Evolutionary conservation across 345 rosid species (phyloP).

Genomic region (Clausena lansium): DNA sequence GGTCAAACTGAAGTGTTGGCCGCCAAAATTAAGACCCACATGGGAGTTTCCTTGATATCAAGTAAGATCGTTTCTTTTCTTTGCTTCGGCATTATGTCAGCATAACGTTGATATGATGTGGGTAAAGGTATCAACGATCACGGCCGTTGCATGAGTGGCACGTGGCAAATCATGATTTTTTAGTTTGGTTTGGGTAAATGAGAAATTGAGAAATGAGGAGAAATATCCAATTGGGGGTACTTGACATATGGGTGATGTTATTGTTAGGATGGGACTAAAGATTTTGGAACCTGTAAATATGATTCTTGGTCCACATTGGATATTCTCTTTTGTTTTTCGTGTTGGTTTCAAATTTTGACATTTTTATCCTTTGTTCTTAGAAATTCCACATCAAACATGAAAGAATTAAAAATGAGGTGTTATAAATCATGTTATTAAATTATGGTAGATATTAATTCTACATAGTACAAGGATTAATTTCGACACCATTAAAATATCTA

Average conservation of each 20-base stretch:
- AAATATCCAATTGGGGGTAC: not conserved
- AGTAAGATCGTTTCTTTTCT: not conserved
- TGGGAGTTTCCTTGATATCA: slow-evolving; percentile 21
- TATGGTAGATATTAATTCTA: too few relatives aligned
- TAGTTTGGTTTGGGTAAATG: not conserved
- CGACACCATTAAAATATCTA: not conserved
- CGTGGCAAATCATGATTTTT: slow-evolving; percentile 2
- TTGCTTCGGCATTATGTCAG: slow-evolving; percentile 25
- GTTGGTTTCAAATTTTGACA: not conserved
- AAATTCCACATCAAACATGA: not conserved
- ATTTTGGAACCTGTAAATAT: not conserved
- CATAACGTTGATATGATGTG: slow-evolving; percentile 41
- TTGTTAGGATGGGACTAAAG: not conserved
- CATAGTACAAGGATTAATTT: too few relatives aligned
- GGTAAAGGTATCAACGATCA: not conserved
- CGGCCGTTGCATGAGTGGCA: slow-evolving; percentile 14
- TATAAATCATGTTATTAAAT: too few relatives aligned
- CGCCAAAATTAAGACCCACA: slow-evolving; percentile 42
- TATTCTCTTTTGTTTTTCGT: not conserved
- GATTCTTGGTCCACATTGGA: slow-evolving; percentile 15
- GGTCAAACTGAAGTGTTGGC: slow-evolving; percentile 47
- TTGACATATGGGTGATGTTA: not conserved
- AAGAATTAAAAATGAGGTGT: not conserved
- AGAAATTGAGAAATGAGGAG: too few relatives aligned
- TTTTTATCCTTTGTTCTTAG: not conserved